phyloP scores from a whole-genome alignment of 768 basidiomycete genomes.

The Leucocoprinus leucothites region DNA sequence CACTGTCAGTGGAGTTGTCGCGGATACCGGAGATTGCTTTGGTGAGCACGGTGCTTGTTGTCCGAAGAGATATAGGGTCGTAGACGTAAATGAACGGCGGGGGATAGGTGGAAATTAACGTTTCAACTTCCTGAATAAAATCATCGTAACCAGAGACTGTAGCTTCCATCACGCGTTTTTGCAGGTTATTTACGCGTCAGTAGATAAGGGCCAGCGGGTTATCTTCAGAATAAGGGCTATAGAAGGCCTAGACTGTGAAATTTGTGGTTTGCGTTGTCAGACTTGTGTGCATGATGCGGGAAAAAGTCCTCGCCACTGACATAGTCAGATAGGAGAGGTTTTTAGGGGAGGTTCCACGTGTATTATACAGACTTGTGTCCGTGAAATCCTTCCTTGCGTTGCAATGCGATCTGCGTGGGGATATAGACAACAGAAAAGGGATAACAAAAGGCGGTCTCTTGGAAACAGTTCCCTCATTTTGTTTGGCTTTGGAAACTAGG shows the following conservation, averaged over 20 bases:
- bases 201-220: too few species aligned
- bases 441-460: not conserved
- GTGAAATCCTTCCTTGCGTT: too few species aligned
- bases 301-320: not conserved
- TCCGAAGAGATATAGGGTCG: slow-evolving; percentile 47
- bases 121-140: slow-evolving; percentile 29
- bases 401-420: too few species aligned
- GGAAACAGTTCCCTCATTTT: not conserved
- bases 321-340: not conserved
- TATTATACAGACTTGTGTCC: too few species aligned
- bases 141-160: slow-evolving; percentile 23
- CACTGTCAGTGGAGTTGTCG: slow-evolving; percentile 8
- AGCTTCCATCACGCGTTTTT: slow-evolving; percentile 9
- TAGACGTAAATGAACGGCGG: slow-evolving; percentile 70
- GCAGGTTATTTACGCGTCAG: not conserved
- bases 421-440: not conserved
- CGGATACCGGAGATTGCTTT: slow-evolving; percentile 15
- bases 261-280: not conserved
- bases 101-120: slow-evolving; percentile 37
- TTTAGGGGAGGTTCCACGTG: not conserved
- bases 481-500: not conserved
- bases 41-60: slow-evolving; percentile 42
- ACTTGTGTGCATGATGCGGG: not conserved
- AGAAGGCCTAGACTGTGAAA: not conserved
- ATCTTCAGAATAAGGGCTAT: too few species aligned